A percentile compares a stretch with the other conserved stretches of the same genome.
Conservation (phyloP, 805 yeast species). For the Ogataea dorogensis region DNA sequence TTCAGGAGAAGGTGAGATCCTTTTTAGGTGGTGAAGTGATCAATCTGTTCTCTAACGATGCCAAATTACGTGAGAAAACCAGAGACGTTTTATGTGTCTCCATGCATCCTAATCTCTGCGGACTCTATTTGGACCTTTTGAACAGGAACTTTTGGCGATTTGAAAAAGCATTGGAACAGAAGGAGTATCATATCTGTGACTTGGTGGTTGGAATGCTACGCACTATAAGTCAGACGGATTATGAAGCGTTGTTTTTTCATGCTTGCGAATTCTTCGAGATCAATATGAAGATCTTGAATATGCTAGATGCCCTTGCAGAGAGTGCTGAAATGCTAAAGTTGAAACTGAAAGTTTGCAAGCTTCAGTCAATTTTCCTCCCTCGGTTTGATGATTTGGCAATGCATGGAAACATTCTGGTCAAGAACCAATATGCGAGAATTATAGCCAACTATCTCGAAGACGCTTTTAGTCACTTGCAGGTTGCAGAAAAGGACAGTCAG, state of each 20-base stretch:
- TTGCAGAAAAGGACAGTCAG: conserved; percentile 28
- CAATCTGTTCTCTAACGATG: conserved; percentile 26
- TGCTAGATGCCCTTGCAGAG: conserved; percentile 21
- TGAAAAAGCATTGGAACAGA: conserved; percentile 21
- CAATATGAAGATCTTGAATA: conserved; percentile 23
- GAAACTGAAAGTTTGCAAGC: conserved; percentile 32
- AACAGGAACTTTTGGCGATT: conserved; percentile 24
- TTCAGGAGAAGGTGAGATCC: conserved; percentile 26
- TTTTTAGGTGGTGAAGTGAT: conserved; percentile 28
- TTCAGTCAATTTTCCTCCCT: conserved; percentile 29
- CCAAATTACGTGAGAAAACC: conserved; percentile 58
- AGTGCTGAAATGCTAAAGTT: conserved; percentile 26
- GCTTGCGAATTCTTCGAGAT: conserved; percentile 30
- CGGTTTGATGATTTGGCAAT: conserved; percentile 30
- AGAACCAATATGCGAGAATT: conserved; percentile 34
- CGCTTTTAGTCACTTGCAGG: conserved; percentile 25
- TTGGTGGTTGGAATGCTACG: conserved; percentile 29
- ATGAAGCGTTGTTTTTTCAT: conserved; percentile 26
- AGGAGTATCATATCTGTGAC: conserved; percentile 31
- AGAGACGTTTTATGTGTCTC: conserved; percentile 59
- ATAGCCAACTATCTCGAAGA: conserved; percentile 36
- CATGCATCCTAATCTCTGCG: conserved; percentile 46
- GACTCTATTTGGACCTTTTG: conserved; percentile 23
- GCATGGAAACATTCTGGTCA: conserved; percentile 30
- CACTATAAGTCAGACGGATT: conserved; percentile 27